Evolutionary conservation across 2,329 filamentous ascomycete genomes (phyloP).

Genomic region (Exophiala sp.): DNA sequence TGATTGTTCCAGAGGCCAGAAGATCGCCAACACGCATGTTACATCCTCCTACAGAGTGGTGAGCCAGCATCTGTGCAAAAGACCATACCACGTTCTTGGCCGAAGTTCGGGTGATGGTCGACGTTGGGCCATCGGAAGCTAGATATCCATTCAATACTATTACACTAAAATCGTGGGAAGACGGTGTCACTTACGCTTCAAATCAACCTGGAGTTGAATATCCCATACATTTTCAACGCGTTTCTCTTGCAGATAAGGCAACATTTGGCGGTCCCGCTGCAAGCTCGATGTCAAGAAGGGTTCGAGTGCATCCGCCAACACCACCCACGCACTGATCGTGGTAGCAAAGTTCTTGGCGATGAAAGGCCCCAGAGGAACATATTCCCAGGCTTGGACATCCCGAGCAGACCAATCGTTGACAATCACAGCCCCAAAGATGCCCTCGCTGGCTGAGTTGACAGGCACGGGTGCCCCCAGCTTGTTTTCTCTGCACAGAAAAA

Average conservation of each 20-base stretch:
- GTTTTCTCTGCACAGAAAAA: conserved; percentile 59
- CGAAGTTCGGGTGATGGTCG: background rate
- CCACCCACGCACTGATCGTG: conserved; percentile 12
- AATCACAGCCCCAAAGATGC: conserved; percentile 73
- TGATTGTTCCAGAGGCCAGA: conserved; percentile 4
- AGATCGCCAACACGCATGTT: conserved; percentile 1
- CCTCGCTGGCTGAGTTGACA: conserved; percentile 62
- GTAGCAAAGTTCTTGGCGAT: conserved; percentile 14
- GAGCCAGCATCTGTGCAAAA: conserved; percentile 8
- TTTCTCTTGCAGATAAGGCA: no score
- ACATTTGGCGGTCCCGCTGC: no score
- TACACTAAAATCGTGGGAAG: no score
- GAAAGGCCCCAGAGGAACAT: conserved; percentile 11
- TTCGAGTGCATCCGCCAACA: background rate
- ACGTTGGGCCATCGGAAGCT: no score
- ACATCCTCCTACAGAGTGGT: conserved; percentile 5
- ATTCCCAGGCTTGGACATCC: conserved; percentile 13
- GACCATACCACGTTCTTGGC: conserved; percentile 28
- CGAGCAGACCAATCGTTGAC: conserved; percentile 69
- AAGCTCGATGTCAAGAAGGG: no score
- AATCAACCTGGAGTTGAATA: background rate
- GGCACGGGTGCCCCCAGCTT: conserved; percentile 57
- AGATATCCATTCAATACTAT: no score
- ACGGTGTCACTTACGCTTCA: no score
- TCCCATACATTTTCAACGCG: background rate